phyloP scores from a whole-genome alignment of 2,329 filamentous ascomycete genomes.

The Monilinia aucupariae region DNA sequence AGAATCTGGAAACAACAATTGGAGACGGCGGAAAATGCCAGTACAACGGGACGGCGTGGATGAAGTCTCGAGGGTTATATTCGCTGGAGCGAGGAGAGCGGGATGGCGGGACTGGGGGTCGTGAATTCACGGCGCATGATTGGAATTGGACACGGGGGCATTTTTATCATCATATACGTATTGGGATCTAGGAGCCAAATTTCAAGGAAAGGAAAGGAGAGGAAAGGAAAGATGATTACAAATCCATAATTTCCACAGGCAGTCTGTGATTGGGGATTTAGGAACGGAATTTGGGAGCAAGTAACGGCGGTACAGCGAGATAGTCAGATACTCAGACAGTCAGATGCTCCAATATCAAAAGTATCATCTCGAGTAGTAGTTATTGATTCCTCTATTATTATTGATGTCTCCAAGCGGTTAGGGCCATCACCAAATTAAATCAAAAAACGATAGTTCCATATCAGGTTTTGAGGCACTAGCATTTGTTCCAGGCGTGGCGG shows the following conservation, averaged over 20 bases:
- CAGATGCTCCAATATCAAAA: too few species aligned
- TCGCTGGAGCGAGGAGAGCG: background rate
- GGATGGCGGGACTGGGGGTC: background rate
- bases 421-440: too few species aligned
- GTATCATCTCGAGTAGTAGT: background rate
- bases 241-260: background rate
- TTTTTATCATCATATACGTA: background rate
- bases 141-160: background rate
- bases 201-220: background rate
- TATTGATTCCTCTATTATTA: too few species aligned
- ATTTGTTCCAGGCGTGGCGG: too few species aligned
- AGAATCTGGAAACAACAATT: constrained; percentile 59
- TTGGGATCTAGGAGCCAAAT: background rate
- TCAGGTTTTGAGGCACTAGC: too few species aligned
- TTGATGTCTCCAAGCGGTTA: too few species aligned
- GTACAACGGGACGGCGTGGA: constrained; percentile 11
- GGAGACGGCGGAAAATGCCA: constrained; percentile 41
- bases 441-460: too few species aligned
- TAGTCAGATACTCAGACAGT: background rate
- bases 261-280: background rate
- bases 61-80: background rate
- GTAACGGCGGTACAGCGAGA: background rate
- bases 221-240: too few species aligned
- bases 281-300: background rate
- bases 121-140: background rate